Evolutionary conservation across 2,329 filamentous ascomycete genomes (phyloP).

Genomic region (Hirsutella thompsonii): DNA sequence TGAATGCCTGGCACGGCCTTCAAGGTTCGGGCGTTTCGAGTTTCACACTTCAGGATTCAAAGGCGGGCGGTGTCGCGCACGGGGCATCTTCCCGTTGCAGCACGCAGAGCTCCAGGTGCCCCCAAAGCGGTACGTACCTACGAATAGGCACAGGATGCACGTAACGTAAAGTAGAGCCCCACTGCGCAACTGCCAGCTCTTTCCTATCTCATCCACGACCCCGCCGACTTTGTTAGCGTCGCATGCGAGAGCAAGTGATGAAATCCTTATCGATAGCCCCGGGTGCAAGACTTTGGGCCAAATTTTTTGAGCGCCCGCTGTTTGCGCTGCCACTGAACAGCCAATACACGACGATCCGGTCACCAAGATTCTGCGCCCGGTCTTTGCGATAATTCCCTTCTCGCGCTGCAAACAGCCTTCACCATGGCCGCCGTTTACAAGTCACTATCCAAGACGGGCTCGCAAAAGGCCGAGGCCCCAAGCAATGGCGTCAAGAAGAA

Average conservation of each 20-base stretch:
- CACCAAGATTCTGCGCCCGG: background rate
- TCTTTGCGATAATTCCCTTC: background rate
- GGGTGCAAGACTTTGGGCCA: background rate
- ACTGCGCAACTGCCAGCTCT: background rate
- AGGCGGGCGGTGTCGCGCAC: background rate
- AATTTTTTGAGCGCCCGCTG: background rate
- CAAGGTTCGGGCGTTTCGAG: background rate
- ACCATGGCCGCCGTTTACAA: slow-evolving; percentile 62
- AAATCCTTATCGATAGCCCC: background rate
- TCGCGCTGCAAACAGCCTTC: too few species aligned
- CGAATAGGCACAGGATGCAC: too few species aligned
- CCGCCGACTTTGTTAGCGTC: background rate
- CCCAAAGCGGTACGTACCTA: background rate
- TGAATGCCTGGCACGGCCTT: too few species aligned
- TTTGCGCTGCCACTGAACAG: background rate
- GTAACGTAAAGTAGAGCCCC: background rate
- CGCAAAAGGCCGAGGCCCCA: slow-evolving; percentile 33
- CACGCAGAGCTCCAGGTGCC: too few species aligned
- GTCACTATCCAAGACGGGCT: slow-evolving; percentile 49
- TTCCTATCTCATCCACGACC: background rate
- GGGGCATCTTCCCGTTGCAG: too few species aligned
- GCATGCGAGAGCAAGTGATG: background rate
- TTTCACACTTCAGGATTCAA: background rate
- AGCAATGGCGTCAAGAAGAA: slow-evolving; percentile 44
- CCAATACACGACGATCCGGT: background rate